Evolutionary conservation across 495 filamentous ascomycete genomes (phyloP).

Genomic region (Xylaria longipes): DNA sequence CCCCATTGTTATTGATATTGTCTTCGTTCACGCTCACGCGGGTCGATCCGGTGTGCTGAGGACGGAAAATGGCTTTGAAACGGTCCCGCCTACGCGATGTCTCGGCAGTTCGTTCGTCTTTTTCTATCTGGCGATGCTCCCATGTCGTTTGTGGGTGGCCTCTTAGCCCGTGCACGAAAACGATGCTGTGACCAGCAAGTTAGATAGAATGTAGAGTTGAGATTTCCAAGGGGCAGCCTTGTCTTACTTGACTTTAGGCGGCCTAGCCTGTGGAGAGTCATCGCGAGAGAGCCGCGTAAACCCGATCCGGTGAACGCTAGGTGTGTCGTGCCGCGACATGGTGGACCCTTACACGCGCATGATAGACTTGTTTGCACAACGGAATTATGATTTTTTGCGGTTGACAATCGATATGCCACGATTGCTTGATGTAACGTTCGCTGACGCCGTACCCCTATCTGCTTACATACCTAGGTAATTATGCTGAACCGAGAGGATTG

Average conservation of each 20-base stretch:
- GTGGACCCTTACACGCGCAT: neutral
- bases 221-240: neutral
- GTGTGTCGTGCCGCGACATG: neutral
- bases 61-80: neutral
- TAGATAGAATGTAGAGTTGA: neutral
- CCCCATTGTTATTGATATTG: neutral
- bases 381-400: neutral
- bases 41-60: neutral
- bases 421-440: neutral
- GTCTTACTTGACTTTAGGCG: neutral
- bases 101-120: neutral
- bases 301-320: neutral
- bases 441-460: neutral
- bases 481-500: neutral
- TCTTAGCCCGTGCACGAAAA: slow-evolving; percentile 44
- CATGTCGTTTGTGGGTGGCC: slow-evolving; percentile 45
- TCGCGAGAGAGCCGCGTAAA: neutral
- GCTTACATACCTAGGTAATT: neutral
- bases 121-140: slow-evolving; percentile 22
- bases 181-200: slow-evolving; percentile 33
- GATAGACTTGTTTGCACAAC: neutral
- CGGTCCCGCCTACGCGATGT: neutral
- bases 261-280: neutral
- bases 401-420: neutral
- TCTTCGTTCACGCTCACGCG: neutral